phyloP scores from a whole-genome alignment of 2,329 filamentous ascomycete genomes.

The Colletotrichum tropicicola region DNA sequence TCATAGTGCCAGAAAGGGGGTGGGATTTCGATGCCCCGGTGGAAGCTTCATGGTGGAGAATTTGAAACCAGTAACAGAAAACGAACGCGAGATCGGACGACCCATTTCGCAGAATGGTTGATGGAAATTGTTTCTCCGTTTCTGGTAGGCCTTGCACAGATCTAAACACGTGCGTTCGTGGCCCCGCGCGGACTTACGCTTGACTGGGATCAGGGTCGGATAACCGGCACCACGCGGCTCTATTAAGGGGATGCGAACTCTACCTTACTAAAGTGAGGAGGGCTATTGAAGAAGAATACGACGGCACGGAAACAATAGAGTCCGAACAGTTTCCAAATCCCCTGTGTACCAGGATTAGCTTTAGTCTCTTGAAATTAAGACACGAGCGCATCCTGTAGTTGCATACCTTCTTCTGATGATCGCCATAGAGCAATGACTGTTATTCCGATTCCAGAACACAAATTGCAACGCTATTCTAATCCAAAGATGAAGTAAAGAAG shows the following conservation, averaged over 20 bases:
- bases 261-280: background rate
- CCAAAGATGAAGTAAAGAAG: too few relatives aligned
- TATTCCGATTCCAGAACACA: too few relatives aligned
- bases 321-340: background rate
- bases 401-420: too few relatives aligned
- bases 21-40: background rate
- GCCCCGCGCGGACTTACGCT: background rate
- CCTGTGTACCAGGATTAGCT: too few relatives aligned
- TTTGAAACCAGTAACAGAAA: background rate
- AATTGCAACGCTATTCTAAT: too few relatives aligned
- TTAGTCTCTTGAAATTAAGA: too few relatives aligned
- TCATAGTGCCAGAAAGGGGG: background rate
- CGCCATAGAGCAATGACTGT: too few relatives aligned
- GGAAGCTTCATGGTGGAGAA: background rate
- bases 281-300: background rate
- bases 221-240: constrained; percentile 6
- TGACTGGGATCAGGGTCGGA: constrained; percentile 9
- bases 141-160: background rate
- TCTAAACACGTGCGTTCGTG: background rate
- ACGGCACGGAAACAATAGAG: background rate
- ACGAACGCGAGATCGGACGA: constrained; percentile 3
- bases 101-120: background rate
- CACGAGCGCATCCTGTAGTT: too few relatives aligned
- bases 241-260: background rate
- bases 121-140: constrained; percentile 13